Percentiles rank a stretch among this genome's conserved stretches.
Conservation (phyloP, 1,139 yeast genomes). For the Hanseniaspora sp. region DNA sequence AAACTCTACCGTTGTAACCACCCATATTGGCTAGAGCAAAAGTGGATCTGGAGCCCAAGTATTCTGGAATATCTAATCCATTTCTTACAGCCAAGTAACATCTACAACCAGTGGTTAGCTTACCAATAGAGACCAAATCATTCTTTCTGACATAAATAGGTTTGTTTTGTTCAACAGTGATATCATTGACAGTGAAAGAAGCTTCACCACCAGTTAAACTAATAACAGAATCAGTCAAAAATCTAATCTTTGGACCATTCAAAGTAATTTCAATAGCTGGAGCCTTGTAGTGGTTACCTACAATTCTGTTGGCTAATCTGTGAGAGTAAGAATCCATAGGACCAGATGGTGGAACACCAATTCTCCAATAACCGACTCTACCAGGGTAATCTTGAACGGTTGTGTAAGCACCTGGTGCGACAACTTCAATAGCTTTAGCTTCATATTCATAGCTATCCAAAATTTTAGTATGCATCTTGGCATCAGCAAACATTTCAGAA, state of each 20-base stretch:
- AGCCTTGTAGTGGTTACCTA: constrained; percentile 68
- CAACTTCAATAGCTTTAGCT: constrained; percentile 74
- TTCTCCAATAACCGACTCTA: constrained; percentile 75
- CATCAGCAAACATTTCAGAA: constrained; percentile 72
- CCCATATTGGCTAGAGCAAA: constrained; percentile 92
- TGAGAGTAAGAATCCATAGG: constrained; percentile 93
- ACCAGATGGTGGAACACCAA: constrained; percentile 97
- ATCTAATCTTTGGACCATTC: constrained; percentile 71
- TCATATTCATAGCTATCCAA: constrained; percentile 70
- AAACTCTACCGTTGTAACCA: constrained; percentile 84
- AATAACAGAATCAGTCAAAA: constrained; percentile 68
- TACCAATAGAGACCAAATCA: constrained; percentile 69
- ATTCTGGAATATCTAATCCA: constrained; percentile 88
- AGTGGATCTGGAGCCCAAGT: constrained; percentile 90
- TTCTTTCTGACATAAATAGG: constrained; percentile 65
- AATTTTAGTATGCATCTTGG: constrained; percentile 75
- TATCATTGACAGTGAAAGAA: constrained; percentile 55
- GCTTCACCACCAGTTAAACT: constrained; percentile 80
- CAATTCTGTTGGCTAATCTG: constrained; percentile 77
- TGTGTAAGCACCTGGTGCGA: constrained; percentile 85
- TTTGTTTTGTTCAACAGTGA: constrained; percentile 48
- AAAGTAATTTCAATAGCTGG: constrained; percentile 88
- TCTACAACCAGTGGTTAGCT: constrained; percentile 71
- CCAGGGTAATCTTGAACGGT: constrained; percentile 96
- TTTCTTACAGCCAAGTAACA: constrained; percentile 83